A percentile compares a stretch with the other conserved stretches of the same genome.
These are phyloP conservation scores for Lepidopterella palustris DNA, from an alignment of 495 filamentous ascomycete genomes.

Conservation along the genomic window DNA sequence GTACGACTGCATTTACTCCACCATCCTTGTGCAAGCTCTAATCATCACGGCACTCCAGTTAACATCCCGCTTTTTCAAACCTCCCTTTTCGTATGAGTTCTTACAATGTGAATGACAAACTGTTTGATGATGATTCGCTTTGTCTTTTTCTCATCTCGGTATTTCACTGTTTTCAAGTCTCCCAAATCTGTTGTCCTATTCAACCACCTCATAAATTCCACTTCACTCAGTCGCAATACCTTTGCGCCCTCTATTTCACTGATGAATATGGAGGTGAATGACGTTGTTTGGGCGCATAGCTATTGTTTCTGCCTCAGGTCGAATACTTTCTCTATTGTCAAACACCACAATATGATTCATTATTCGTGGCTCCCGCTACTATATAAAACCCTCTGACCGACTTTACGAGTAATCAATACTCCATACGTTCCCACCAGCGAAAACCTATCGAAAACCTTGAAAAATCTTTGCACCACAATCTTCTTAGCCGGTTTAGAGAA, in stretches of 20 bases:
- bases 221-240: neutral
- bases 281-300: neutral
- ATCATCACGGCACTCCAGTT: neutral
- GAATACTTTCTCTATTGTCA: neutral
- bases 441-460: too few species aligned
- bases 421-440: too few species aligned
- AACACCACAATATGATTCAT: neutral
- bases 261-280: neutral
- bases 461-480: neutral
- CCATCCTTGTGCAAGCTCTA: neutral
- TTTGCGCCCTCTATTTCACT: neutral
- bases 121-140: too few species aligned
- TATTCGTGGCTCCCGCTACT: too few species aligned
- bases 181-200: neutral
- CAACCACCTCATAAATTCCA: neutral
- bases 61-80: neutral
- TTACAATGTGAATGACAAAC: too few species aligned
- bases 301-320: neutral
- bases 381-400: too few species aligned
- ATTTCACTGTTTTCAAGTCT: neutral
- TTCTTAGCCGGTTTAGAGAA: too few species aligned
- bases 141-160: too few species aligned
- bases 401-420: too few species aligned
- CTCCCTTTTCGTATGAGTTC: too few species aligned
- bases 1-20: neutral